Evolutionary conservation across 2,329 filamentous ascomycete species (phyloP).

Genomic region (Paracorniculantispora psalliotae): DNA sequence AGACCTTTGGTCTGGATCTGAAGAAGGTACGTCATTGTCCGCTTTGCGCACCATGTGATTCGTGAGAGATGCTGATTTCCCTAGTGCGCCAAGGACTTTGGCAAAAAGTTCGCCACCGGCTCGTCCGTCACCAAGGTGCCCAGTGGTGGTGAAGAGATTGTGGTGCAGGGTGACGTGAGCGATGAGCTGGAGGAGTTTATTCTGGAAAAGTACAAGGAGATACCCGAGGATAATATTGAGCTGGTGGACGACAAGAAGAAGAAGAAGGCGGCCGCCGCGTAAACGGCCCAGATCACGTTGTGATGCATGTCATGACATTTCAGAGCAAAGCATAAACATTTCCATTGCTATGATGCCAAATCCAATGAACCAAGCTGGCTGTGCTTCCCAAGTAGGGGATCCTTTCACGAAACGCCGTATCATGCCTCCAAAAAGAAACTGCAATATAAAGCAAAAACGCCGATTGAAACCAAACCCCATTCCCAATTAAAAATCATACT

Average conservation of each 20-base stretch:
- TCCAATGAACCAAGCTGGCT: not conserved
- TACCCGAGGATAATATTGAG: constrained; percentile 94
- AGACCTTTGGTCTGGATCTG: constrained; percentile 84
- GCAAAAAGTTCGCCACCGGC: constrained; percentile 97
- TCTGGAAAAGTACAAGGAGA: constrained; percentile 78
- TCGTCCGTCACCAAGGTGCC: constrained; percentile 86
- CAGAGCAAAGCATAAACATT: constrained; percentile 5
- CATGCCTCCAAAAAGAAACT: constrained; percentile 2
- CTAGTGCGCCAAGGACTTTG: constrained; percentile 82
- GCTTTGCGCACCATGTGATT: not conserved
- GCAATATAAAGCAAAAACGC: constrained; percentile 8
- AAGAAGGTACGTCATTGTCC: constrained; percentile 60
- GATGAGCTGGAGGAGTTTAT: constrained; percentile 92
- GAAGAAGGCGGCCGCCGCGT: constrained; percentile 37
- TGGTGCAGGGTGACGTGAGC: constrained; percentile 94
- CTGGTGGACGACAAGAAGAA: constrained; percentile 96
- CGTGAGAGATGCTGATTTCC: not conserved
- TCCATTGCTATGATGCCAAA: constrained; percentile 6
- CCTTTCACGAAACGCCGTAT: constrained; percentile 4
- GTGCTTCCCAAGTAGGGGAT: not conserved
- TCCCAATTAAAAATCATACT: constrained; percentile 7
- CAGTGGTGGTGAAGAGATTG: constrained; percentile 88
- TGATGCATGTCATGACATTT: not conserved
- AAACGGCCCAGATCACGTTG: not conserved
- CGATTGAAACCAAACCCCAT: constrained; percentile 7